Evolutionary conservation across 345 rosid genomes (phyloP).

Genomic region (Mallotus nudiflorus): DNA sequence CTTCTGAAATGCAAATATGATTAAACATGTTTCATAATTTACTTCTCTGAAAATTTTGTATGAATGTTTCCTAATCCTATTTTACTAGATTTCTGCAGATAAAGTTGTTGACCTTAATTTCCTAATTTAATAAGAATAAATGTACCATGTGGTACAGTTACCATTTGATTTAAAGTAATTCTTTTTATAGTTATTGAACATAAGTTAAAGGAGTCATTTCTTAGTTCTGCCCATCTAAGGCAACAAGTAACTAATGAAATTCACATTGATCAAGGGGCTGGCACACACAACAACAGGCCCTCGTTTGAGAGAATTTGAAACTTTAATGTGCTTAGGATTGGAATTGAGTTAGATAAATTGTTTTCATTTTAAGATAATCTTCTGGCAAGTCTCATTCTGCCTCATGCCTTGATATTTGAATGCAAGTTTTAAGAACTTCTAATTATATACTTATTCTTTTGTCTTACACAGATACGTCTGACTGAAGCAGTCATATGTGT

Average conservation of each 20-base stretch:
- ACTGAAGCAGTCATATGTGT: slow-evolving; percentile 74
- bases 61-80: no score
- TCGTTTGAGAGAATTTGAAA: neutral
- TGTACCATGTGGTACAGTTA: no score
- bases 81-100: no score
- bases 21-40: no score
- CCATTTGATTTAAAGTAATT: neutral
- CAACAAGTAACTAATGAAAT: neutral
- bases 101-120: no score
- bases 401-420: neutral
- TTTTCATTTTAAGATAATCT: neutral
- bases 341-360: neutral
- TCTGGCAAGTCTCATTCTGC: neutral
- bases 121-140: no score
- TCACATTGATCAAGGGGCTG: neutral
- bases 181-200: neutral
- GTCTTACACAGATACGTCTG: slow-evolving; percentile 53
- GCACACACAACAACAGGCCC: neutral
- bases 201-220: neutral
- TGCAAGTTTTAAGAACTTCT: neutral
- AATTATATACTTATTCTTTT: slow-evolving; percentile 11
- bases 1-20: no score
- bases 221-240: neutral
- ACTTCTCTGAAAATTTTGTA: no score
- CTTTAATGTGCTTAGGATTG: neutral